Base-by-base conservation (phyloP, 2,329 filamentous ascomycete species). In the Pezicula neosporulosa region DNA sequence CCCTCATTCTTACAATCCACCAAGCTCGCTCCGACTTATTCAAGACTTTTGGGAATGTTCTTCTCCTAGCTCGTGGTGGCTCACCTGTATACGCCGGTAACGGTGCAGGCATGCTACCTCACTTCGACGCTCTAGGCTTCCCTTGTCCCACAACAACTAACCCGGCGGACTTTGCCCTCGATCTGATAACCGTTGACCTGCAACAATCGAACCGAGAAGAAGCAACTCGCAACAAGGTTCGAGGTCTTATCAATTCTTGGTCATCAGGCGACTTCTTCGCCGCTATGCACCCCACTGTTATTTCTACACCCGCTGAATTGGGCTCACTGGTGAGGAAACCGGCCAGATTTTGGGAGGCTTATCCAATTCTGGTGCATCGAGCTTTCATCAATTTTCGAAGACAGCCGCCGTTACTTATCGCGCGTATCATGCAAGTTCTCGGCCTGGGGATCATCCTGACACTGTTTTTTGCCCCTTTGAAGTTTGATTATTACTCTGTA, bases 11-110 rank as follows among this genome's bases (percentile, higher is more conserved):
- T n/a, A 90, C 87, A 0, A 89, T 91, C 35, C 88, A 91, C 52
- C 88, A 91, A 65, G 84, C 87, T 1, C 81, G 87, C 3, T 89
- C 86, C 0, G 85, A 90, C 55, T 68, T 90, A 0, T 91, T 90
- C 61, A 72, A 73, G 18, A 80, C 84, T 54, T 91, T 91, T 62
- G 86, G 86, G 1, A 88, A 85, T 50, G 76, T 91, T 0, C 69
- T 91, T 1, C 77, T 91, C 1, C 75, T 91, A 1, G 85, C 88
- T 0, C 75, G 86, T 15, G 87, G 87, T 0, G 88, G 88, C 0
- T 76, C 77, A 21, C 78, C 85, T 0, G 83, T 86, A 0, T 91
- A 88, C 58, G 78, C 85, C 1, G 88, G 87, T 0, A 70, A 77
- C 2, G 84, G 82, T 0, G 68, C 64, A 5, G 71, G 78, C 1